Evolutionary conservation across 1,284 basidiomycete genomes (phyloP), one percentile per base, ranked within the genome.

Genomic region (Neolentinus lepideus): DNA sequence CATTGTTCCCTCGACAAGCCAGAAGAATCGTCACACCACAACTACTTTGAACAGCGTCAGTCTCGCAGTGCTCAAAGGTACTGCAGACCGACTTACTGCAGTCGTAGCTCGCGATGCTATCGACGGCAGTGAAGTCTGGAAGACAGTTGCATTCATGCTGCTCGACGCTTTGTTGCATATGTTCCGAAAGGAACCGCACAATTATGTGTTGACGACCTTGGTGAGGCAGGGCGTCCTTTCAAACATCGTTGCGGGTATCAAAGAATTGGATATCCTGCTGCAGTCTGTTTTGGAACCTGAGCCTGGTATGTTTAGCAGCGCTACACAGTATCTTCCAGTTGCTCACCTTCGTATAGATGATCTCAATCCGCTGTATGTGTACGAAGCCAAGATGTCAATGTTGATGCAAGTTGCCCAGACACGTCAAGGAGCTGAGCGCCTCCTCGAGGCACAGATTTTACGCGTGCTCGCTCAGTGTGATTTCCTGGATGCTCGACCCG

Each of bases 71-170:
- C 70, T 92, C 66, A 88, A 85, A 65, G 70, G 72, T 24, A 71
- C 81, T 29, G 75, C 84, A 56, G 95, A 97, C 57, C 80, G 88
- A 2, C 73, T 99, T 21, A 77, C 95, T 0, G 72, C 84, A 0
- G 77, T 85, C n/a, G 76, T 98, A 26, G 86, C 91, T 35, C 80
- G 92, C 19, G 96, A 99, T 66, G 94, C 94, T 0, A 89, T 95
- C 57, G 94, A 98, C 63, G 94, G 94, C 10, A 85, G 89, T 27
- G 94, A 98, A 67, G 91, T 98, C 0, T 98, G 95, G 94, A 92
- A 94, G 73, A 96, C 95, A 19, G 85, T 95, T 26, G 89, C 92
- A 19, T 96, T 94, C 66, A 90, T 92, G 72, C 75, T 92, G 3
- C 75, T 96, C 52, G 90, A 94, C 67, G 81, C 88, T 11, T 74